Percentiles rank a stretch among this genome's conserved stretches.
Conservation (phyloP, 1,284 basidiomycete species). For the Tilletia walkeri region DNA sequence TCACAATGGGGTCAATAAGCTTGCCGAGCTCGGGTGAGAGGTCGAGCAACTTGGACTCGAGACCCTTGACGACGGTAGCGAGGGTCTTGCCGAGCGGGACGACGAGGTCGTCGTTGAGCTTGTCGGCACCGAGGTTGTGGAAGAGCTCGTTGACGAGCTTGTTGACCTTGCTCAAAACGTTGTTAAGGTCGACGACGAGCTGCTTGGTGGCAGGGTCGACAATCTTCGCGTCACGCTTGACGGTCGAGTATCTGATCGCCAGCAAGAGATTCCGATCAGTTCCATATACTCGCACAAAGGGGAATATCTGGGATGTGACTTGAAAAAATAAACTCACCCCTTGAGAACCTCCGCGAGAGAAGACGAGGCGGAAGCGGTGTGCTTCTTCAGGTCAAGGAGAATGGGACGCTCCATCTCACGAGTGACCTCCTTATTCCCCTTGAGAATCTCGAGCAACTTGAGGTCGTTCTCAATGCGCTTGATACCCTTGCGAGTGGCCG, state of each 20-base stretch:
- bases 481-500: neutral
- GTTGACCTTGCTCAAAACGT: neutral
- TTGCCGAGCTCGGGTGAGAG: neutral
- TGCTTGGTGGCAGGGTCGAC: neutral
- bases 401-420: neutral
- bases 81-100: neutral
- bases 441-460: constrained; percentile 12
- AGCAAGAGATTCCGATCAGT: neutral
- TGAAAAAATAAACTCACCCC: neutral
- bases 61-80: neutral
- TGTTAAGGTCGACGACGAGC: neutral
- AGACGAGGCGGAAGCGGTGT: neutral
- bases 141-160: constrained; percentile 3
- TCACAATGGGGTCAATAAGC: neutral
- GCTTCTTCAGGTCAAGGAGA: neutral
- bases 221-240: neutral
- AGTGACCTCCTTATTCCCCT: neutral
- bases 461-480: neutral
- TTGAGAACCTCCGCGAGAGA: neutral
- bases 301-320: neutral
- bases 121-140: neutral
- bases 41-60: neutral
- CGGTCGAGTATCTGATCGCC: neutral
- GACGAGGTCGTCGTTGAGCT: neutral
- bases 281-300: neutral